A percentile compares a stretch with the other conserved stretches of the same genome.
Conservation (phyloP, 2,329 filamentous ascomycete species). For the Moelleriella libera region DNA sequence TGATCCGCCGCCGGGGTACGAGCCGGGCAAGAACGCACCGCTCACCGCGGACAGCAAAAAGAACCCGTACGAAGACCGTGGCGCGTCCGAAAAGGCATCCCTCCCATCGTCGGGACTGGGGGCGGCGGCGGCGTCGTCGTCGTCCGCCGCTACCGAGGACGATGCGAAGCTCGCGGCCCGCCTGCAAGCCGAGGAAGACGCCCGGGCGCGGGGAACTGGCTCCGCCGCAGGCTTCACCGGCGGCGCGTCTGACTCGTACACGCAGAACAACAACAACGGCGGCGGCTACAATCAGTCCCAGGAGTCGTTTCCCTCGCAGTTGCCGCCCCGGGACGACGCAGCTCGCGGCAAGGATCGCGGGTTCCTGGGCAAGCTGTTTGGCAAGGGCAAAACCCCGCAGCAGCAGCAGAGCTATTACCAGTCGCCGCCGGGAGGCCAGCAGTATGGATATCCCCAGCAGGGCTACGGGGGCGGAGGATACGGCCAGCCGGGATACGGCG, state of each 20-base stretch:
- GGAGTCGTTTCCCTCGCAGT: constrained; percentile 19
- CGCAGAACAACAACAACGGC: constrained; percentile 7
- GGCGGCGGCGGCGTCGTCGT: constrained; percentile 15
- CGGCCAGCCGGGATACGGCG: constrained; percentile 14
- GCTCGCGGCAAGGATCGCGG: constrained; percentile 25
- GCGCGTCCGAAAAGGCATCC: constrained; percentile 3
- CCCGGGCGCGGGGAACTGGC: constrained; percentile 28
- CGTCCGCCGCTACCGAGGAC: constrained; percentile 31
- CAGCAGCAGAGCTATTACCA: constrained; percentile 14
- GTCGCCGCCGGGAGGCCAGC: constrained; percentile 11
- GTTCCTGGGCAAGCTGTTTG: constrained; percentile 37
- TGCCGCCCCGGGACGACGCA: constrained; percentile 24
- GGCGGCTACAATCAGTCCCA: constrained; percentile 10
- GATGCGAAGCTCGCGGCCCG: constrained; percentile 64
- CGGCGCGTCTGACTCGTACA: constrained; percentile 12
- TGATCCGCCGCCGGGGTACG: constrained; percentile 57
- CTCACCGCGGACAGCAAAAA: constrained; percentile 43
- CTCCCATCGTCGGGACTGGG: constrained; percentile 4
- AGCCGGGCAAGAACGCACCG: constrained; percentile 22
- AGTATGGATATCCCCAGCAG: constrained; percentile 7
- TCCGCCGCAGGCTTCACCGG: constrained; percentile 19
- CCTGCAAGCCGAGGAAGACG: constrained; percentile 74
- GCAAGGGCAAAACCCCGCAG: constrained; percentile 22
- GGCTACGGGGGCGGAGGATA: constrained; percentile 4
- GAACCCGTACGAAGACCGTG: constrained; percentile 51